A percentile compares a stretch with the other conserved stretches of the same genome.
Evolutionary conservation across 176 grass and related monocot species (phyloP).

Genomic region (Otatea glauca): DNA sequence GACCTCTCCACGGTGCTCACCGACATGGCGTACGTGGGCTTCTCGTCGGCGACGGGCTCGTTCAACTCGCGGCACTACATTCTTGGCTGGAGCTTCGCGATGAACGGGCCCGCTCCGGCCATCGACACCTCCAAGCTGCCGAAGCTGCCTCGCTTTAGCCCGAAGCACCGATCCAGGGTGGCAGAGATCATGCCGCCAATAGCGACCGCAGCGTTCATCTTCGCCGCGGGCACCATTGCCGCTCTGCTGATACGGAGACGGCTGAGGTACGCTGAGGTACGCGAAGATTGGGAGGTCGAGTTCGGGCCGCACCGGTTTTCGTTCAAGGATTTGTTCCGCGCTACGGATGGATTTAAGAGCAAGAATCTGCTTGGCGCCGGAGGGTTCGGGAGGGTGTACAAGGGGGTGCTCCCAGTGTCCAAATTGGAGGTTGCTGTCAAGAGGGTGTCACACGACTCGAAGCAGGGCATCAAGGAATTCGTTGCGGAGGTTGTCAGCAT

Average conservation of each 20-base stretch:
- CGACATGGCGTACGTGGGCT: slow-evolving; percentile 50
- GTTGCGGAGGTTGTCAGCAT: slow-evolving; percentile 33
- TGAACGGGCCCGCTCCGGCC: slow-evolving; percentile 30
- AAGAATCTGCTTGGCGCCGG: slow-evolving; percentile 24
- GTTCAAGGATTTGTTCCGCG: not conserved
- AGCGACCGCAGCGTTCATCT: not conserved
- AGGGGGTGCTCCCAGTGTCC: not conserved
- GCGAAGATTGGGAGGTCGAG: slow-evolving; percentile 61
- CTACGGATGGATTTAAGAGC: slow-evolving; percentile 9
- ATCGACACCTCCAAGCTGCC: slow-evolving; percentile 51
- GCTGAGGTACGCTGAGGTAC: slow-evolving; percentile 36
- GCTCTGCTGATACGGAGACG: not conserved
- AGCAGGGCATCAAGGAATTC: slow-evolving; percentile 32
- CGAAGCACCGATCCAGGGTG: not conserved
- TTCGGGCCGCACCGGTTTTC: slow-evolving; percentile 41
- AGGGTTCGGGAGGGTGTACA: slow-evolving; percentile 39
- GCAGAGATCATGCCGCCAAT: slow-evolving; percentile 12
- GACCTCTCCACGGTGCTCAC: slow-evolving; percentile 47
- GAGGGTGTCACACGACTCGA: slow-evolving; percentile 36
- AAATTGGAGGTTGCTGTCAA: slow-evolving; percentile 16
- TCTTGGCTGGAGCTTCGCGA: slow-evolving; percentile 54
- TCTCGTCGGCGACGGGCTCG: slow-evolving; percentile 51
- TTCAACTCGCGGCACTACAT: slow-evolving; percentile 17
- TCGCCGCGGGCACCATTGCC: not conserved
- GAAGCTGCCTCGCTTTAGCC: slow-evolving; percentile 16